Evolutionary conservation across 108 stramenopile genomes (phyloP).

Genomic region (Aureococcus anophagefferens): DNA sequence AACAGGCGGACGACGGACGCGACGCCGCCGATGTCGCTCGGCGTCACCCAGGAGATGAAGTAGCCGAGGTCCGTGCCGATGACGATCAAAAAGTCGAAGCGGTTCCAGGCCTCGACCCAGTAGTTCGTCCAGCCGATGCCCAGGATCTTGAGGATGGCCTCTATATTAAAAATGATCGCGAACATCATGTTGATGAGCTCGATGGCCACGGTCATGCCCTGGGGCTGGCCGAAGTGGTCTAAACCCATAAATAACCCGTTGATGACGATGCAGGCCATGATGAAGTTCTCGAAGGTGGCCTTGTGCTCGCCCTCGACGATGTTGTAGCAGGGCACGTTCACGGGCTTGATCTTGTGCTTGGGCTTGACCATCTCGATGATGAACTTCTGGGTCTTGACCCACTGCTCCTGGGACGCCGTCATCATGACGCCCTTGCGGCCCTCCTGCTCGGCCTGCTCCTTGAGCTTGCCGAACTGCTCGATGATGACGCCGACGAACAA

Average conservation of each 20-base stretch:
- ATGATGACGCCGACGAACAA: slow-evolving; percentile 64
- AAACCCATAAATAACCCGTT: slow-evolving; percentile 40
- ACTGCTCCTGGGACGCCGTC: slow-evolving; percentile 46
- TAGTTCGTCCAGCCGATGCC: slow-evolving; percentile 28
- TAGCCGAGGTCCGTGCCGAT: slow-evolving; percentile 21
- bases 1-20: slow-evolving; percentile 42
- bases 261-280: slow-evolving; percentile 41
- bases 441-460: slow-evolving; percentile 9
- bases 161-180: slow-evolving; percentile 43
- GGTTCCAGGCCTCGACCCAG: slow-evolving; percentile 50
- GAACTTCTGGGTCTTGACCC: slow-evolving; percentile 51
- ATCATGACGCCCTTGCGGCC: slow-evolving; percentile 29
- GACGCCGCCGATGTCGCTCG: slow-evolving; percentile 24
- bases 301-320: background rate
- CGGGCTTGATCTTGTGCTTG: slow-evolving; percentile 18
- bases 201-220: slow-evolving; percentile 15
- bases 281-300: slow-evolving; percentile 33
- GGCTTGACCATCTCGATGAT: slow-evolving; percentile 37
- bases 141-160: slow-evolving; percentile 43
- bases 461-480: slow-evolving; percentile 53
- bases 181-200: slow-evolving; percentile 35
- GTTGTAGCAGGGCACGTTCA: background rate
- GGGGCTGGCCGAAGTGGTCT: slow-evolving; percentile 32
- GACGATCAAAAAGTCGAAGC: slow-evolving; percentile 51
- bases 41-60: no score